Percentiles rank a stretch among this genome's conserved stretches.
phyloP scores from a whole-genome alignment of 345 rosid genomes.

The Gossypium australe region DNA sequence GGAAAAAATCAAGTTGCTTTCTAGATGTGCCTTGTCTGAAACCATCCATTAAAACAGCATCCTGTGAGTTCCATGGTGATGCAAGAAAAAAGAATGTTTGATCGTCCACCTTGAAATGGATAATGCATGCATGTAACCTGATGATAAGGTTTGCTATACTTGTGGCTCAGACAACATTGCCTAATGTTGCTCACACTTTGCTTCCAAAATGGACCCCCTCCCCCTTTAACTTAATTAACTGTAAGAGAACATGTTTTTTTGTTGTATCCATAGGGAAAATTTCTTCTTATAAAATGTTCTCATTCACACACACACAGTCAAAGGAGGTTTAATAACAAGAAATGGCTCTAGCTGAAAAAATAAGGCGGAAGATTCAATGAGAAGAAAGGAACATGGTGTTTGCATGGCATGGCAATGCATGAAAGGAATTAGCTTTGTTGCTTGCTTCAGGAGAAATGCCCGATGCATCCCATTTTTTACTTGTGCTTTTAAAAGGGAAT shows the following conservation, averaged over 20 bases:
- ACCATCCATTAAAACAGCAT: not conserved
- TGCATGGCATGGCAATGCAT: not conserved
- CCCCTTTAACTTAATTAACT: too few relatives aligned
- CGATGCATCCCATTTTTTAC: not conserved
- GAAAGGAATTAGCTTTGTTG: slow-evolving; percentile 12
- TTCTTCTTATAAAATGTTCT: not conserved
- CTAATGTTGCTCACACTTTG: not conserved
- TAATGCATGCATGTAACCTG: not conserved
- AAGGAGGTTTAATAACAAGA: not conserved
- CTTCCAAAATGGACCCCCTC: too few relatives aligned
- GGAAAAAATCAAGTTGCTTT: not conserved
- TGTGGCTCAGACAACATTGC: not conserved
- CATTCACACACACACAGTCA: too few relatives aligned
- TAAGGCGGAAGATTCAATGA: slow-evolving; percentile 14
- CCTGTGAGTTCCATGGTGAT: not conserved
- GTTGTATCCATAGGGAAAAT: not conserved
- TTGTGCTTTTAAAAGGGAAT: slow-evolving; percentile 24
- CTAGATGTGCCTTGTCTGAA: slow-evolving; percentile 2
- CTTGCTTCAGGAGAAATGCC: slow-evolving; percentile 5
- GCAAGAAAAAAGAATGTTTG: not conserved
- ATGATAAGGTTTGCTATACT: not conserved
- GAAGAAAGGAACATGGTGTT: slow-evolving; percentile 15
- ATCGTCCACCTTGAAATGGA: not conserved
- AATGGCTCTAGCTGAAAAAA: not conserved
- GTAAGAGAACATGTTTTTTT: not conserved